phyloP scores from a whole-genome alignment of 2,329 filamentous ascomycete species.

The Penicillium sp. region DNA sequence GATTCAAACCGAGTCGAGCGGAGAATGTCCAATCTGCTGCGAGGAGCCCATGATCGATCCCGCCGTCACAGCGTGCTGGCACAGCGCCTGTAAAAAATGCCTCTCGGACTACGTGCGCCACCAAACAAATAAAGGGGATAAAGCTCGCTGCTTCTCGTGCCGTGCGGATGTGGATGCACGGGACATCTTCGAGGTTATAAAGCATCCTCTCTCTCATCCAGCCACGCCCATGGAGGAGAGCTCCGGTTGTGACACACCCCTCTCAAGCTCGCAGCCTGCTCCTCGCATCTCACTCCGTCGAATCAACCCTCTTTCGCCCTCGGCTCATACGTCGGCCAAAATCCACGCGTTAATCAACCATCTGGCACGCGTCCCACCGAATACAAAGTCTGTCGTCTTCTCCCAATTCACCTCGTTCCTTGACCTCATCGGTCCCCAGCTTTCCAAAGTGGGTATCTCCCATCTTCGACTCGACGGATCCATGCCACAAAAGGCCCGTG shows the following conservation, averaged over 20 bases:
- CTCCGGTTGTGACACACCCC: conserved; percentile 37
- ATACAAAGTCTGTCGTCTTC: conserved; percentile 85
- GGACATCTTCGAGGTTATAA: conserved; percentile 88
- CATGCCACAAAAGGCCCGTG: conserved; percentile 78
- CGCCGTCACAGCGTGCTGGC: conserved; percentile 93
- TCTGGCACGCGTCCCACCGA: conserved; percentile 63
- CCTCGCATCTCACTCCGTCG: conserved; percentile 56
- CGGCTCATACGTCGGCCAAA: conserved; percentile 65
- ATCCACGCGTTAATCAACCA: conserved; percentile 72
- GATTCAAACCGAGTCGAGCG: conserved; percentile 80
- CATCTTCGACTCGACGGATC: conserved; percentile 87
- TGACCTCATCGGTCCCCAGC: conserved; percentile 77
- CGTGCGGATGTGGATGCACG: conserved; percentile 72
- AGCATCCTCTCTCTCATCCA: conserved; percentile 50
- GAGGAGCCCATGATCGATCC: conserved; percentile 96
- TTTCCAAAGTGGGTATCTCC: conserved; percentile 64
- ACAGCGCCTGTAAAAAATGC: conserved; percentile 92
- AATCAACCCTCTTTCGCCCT: conserved; percentile 57
- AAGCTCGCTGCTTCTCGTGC: conserved; percentile 85
- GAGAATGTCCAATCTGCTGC: conserved; percentile 89
- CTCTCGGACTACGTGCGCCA: conserved; percentile 86
- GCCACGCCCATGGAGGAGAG: conserved; percentile 41
- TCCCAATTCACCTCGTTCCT: conserved; percentile 97
- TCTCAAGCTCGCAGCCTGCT: conserved; percentile 27
- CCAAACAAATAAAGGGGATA: conserved; percentile 67